These are phyloP conservation scores for Solanum pinnatisectum DNA, from an alignment of 257 asterid genomes.

Conservation along the genomic window DNA sequence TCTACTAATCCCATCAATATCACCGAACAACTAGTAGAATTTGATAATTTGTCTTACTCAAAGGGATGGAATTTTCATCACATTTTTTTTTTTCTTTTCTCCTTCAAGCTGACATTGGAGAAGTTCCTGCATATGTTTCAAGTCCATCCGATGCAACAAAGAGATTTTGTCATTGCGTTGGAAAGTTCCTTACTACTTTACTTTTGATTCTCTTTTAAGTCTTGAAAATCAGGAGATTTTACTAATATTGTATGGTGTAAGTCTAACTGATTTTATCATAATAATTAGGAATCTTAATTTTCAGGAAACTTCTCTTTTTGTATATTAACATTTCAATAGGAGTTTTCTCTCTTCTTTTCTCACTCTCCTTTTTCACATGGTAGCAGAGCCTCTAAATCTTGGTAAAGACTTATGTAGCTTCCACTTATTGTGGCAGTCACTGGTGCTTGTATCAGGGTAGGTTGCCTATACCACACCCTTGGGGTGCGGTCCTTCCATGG, in stretches of 20 bases:
- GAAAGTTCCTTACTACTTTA: not conserved
- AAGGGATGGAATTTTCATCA: not conserved
- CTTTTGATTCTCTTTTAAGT: not conserved
- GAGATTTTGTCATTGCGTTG: not conserved
- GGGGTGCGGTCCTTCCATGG: not conserved
- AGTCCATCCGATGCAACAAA: not conserved
- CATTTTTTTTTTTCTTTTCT: not conserved
- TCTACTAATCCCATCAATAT: not conserved
- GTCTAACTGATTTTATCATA: not conserved
- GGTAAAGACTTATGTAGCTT: not conserved
- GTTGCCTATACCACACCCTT: not conserved
- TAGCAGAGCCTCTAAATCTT: not conserved
- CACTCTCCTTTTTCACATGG: not conserved
- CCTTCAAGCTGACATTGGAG: not conserved
- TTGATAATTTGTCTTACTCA: not conserved
- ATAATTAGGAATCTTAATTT: not conserved
- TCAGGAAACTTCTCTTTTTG: not conserved
- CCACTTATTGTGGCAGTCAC: not conserved
- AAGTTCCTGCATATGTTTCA: not conserved
- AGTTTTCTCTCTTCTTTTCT: not conserved
- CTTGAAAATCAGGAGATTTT: not conserved
- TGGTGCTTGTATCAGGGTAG: not conserved
- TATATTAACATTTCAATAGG: not conserved
- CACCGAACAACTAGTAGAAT: not conserved
- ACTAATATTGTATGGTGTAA: not conserved